Evolutionary conservation across 2,329 filamentous ascomycete species (phyloP), one percentile per base, ranked within the genome.

Genomic region (Helotiales sp.): DNA sequence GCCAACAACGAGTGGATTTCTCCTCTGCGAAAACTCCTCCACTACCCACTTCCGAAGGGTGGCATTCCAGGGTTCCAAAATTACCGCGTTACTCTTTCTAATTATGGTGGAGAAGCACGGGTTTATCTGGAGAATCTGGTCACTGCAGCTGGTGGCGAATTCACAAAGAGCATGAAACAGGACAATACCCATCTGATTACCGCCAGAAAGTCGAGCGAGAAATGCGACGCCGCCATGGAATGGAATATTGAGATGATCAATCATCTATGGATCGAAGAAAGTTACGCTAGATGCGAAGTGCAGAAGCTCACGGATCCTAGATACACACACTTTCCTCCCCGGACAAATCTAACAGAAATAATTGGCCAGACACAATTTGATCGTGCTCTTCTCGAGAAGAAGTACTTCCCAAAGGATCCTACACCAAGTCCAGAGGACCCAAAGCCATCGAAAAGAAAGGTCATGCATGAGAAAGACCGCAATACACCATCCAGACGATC

Each of bases 181-280:
- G 92, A 97, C 61, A 98, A 99, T 72, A 98, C 93, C 0, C 95
- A 99, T 75, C 83, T 99, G 0, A 88, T 99, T 67, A 96, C 93
- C 0, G 95, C 95, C 4, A 89, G 96, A 66, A 86, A 88, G 58
- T 85, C 86, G 56, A 96, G 93, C 69, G 95, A 98, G 70, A 99
- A 99, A 74, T 97, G 90, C 72, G 87, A 89, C 34, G 95, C 95
- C 1, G 95, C 95, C 0, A 84, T 85, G 60, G 95, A 98, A 74
- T 99, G 95, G 95, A 88, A 89, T 53, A 87, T 98, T 54, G 79
- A 91, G 56, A 88, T 96, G 67, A 79, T 96, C 67, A 99, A 98
- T 72, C 95, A 99, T 71, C 80, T 99, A 0, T 99, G 95, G 95
- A 82, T 99, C 46, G 95, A 99, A 73, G 95, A 99, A 70, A 96